These are phyloP conservation scores for Pichia exigua DNA, from an alignment of 805 yeast species.

Conservation along the genomic window DNA sequence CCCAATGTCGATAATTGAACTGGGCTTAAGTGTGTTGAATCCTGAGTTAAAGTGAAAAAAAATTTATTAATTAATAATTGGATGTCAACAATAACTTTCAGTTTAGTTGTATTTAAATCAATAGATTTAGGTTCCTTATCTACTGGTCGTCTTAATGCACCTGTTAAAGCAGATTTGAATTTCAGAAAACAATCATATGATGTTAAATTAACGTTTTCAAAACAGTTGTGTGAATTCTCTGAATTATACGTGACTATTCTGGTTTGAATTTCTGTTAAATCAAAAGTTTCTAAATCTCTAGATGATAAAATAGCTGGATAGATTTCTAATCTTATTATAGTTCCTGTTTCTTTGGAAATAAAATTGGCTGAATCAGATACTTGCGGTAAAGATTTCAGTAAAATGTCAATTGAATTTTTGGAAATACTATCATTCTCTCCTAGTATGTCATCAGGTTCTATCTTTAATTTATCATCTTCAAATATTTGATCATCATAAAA, in stretches of 20 bases:
- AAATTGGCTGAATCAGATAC: slow-evolving; percentile 40
- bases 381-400: slow-evolving; percentile 26
- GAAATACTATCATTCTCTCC: slow-evolving; percentile 3
- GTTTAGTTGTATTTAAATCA: slow-evolving; percentile 38
- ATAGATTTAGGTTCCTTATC: slow-evolving; percentile 48
- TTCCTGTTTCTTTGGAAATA: slow-evolving; percentile 38
- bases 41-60: slow-evolving; percentile 32
- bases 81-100: slow-evolving; percentile 44
- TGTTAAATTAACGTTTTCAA: slow-evolving; percentile 10
- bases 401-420: slow-evolving; percentile 8
- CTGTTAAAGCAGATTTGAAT: slow-evolving; percentile 53
- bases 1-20: slow-evolving; percentile 24
- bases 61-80: slow-evolving; percentile 41
- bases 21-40: slow-evolving; percentile 23
- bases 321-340: slow-evolving; percentile 45
- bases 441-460: slow-evolving; percentile 4
- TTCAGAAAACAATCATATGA: slow-evolving; percentile 54
- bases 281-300: slow-evolving; percentile 41
- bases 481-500: slow-evolving; percentile 23
- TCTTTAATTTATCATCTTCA: slow-evolving; percentile 17
- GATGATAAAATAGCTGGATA: slow-evolving; percentile 41
- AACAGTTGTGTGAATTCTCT: slow-evolving; percentile 10
- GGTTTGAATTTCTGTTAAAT: slow-evolving; percentile 39
- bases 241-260: slow-evolving; percentile 38
- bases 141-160: slow-evolving; percentile 46